These are phyloP conservation scores for Myriosclerotinia curreyana DNA, from an alignment of 2,329 filamentous ascomycete species.

Conservation along the genomic window DNA sequence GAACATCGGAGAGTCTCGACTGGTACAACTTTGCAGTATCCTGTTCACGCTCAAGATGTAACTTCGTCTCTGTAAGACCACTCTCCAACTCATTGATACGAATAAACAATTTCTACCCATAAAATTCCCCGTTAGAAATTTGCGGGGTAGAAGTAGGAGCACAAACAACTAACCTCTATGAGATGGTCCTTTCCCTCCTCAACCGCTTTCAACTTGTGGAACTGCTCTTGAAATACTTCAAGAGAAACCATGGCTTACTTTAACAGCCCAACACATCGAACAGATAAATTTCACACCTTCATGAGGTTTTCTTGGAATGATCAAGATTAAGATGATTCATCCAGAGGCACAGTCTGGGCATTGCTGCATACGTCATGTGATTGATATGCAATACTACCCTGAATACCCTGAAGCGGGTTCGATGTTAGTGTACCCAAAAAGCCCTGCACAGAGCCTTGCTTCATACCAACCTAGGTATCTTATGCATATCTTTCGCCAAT, in stretches of 20 bases:
- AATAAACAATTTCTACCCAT: slow-evolving; percentile 17
- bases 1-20: slow-evolving; percentile 12
- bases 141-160: background rate
- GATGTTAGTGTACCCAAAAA: background rate
- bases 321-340: background rate
- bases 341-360: background rate
- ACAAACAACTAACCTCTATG: slow-evolving; percentile 18
- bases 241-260: slow-evolving; percentile 22
- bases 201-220: slow-evolving; percentile 21
- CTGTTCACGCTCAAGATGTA: slow-evolving; percentile 24
- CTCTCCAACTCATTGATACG: slow-evolving; percentile 22
- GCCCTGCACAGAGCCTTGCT: slow-evolving; percentile 9
- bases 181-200: slow-evolving; percentile 21
- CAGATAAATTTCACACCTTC: background rate
- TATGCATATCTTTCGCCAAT: background rate
- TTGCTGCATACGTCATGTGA: slow-evolving; percentile 5
- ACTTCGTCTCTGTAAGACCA: slow-evolving; percentile 17
- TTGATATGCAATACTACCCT: slow-evolving; percentile 6
- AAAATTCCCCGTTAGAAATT: background rate
- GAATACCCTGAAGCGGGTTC: background rate
- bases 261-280: slow-evolving; percentile 2
- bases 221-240: slow-evolving; percentile 23
- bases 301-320: background rate
- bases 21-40: slow-evolving; percentile 22
- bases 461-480: background rate